These are phyloP conservation scores for Stemphylium lycopersici DNA, from an alignment of 2,329 filamentous ascomycete species.

Conservation along the genomic window DNA sequence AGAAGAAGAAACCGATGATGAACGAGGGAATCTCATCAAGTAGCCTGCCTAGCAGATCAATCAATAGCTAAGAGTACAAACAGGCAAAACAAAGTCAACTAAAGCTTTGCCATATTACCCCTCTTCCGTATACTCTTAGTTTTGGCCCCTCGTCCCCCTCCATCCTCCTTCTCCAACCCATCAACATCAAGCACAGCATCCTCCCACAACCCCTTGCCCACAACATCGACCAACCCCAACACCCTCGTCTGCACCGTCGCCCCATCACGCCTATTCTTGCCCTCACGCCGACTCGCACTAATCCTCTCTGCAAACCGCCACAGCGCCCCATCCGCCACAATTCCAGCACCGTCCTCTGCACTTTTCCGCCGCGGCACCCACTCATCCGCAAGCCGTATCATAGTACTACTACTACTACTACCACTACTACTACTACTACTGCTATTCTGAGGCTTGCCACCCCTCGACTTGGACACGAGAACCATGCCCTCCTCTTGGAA, in stretches of 20 bases:
- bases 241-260: slow-evolving; percentile 86
- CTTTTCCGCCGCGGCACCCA: slow-evolving; percentile 71
- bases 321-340: slow-evolving; percentile 72
- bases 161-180: slow-evolving; percentile 15
- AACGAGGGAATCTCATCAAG: slow-evolving; percentile 45
- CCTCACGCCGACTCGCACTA: slow-evolving; percentile 80
- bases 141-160: slow-evolving; percentile 20
- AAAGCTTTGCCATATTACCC: slow-evolving; percentile 43
- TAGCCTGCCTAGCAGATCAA: not conserved
- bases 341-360: slow-evolving; percentile 60
- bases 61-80: not conserved
- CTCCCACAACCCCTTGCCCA: slow-evolving; percentile 74
- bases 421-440: no score
- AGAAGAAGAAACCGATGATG: slow-evolving; percentile 8
- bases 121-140: slow-evolving; percentile 42
- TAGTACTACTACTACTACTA: slow-evolving; percentile 59
- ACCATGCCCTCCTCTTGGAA: slow-evolving; percentile 93
- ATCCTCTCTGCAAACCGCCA: slow-evolving; percentile 95
- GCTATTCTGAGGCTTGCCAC: slow-evolving; percentile 64
- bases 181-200: slow-evolving; percentile 23
- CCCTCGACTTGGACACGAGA: slow-evolving; percentile 64
- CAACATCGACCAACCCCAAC: slow-evolving; percentile 73
- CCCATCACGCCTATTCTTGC: slow-evolving; percentile 94
- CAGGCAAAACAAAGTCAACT: not conserved
- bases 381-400: slow-evolving; percentile 71